Percentiles rank a stretch among this genome's conserved stretches.
Conservation (phyloP, 331 rosid genomes). For the Saraca asoca region DNA sequence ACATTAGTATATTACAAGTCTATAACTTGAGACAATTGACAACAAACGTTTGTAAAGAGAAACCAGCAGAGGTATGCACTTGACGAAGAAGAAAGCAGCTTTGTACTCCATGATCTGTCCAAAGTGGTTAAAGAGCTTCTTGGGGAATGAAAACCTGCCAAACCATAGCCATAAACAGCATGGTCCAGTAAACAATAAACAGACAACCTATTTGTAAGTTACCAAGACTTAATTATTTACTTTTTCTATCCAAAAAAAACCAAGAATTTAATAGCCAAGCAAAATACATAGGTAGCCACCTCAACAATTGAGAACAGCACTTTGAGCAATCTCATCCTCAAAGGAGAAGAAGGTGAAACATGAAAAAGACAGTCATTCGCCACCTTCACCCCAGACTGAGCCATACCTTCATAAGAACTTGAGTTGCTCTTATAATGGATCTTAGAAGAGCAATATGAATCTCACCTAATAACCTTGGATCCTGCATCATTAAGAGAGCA, state of each 20-base stretch:
- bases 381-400: slow-evolving; percentile 35
- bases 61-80: slow-evolving; percentile 63
- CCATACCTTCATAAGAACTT: too few species aligned
- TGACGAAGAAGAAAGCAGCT: slow-evolving; percentile 52
- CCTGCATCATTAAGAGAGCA: slow-evolving; percentile 48
- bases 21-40: slow-evolving; percentile 11
- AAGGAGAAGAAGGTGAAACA: slow-evolving; percentile 46
- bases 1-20: too few species aligned
- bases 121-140: slow-evolving; percentile 60
- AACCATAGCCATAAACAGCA: slow-evolving; percentile 25
- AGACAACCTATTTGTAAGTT: slow-evolving; percentile 1
- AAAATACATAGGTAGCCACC: slow-evolving; percentile 46
- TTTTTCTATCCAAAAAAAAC: neutral
- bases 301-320: slow-evolving; percentile 58
- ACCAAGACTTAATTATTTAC: slow-evolving; percentile 5
- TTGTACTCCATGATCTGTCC: slow-evolving; percentile 69
- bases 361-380: slow-evolving; percentile 11
- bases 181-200: slow-evolving; percentile 19
- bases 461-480: slow-evolving; percentile 73
- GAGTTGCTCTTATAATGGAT: slow-evolving; percentile 44
- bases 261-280: slow-evolving; percentile 26
- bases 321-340: slow-evolving; percentile 64
- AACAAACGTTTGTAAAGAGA: too few species aligned
- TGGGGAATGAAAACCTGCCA: slow-evolving; percentile 60
- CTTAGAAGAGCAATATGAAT: slow-evolving; percentile 72